phyloP scores from a whole-genome alignment of 73 alveolate species.

The Chromera velia region DNA sequence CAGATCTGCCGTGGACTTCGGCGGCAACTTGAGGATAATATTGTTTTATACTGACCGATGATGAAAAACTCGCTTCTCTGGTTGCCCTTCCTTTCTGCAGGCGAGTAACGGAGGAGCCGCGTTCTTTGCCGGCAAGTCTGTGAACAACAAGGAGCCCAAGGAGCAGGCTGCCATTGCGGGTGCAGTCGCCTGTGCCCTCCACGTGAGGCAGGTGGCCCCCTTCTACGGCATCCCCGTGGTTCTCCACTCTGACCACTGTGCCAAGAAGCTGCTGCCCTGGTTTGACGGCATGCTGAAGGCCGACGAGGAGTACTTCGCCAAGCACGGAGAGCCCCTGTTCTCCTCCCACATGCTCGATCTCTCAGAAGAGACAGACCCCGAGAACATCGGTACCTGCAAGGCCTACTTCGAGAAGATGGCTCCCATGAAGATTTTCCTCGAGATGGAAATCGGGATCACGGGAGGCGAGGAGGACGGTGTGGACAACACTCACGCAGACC shows the following conservation, averaged over 20 bases:
- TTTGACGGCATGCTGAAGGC: slow-evolving; percentile 42
- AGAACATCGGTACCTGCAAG: slow-evolving; percentile 42
- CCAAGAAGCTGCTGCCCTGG: slow-evolving; percentile 42
- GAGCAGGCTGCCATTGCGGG: slow-evolving; percentile 28
- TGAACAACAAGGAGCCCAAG: slow-evolving; percentile 28
- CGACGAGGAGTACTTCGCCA: slow-evolving; percentile 28
- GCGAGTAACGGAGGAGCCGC: slow-evolving; percentile 43
- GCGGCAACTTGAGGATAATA: too few relatives aligned
- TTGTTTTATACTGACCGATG: too few relatives aligned
- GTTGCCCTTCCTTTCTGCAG: too few relatives aligned
- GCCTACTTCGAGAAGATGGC: slow-evolving; percentile 35
- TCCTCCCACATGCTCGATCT: slow-evolving; percentile 34
- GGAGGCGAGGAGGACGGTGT: slow-evolving; percentile 35
- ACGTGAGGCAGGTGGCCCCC: slow-evolving; percentile 34
- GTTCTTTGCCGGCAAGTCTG: slow-evolving; percentile 31
- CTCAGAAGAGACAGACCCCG: slow-evolving; percentile 25
- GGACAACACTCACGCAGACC: not conserved
- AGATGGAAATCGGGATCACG: slow-evolving; percentile 31
- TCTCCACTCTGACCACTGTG: slow-evolving; percentile 30
- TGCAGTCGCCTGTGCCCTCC: slow-evolving; percentile 38
- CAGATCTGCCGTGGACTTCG: too few relatives aligned
- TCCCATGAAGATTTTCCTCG: slow-evolving; percentile 39
- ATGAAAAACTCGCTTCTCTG: too few relatives aligned
- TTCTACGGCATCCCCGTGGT: slow-evolving; percentile 33
- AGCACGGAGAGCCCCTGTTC: slow-evolving; percentile 36